Conservation (phyloP, 2,329 filamentous ascomycete genomes). For the Chaetomium sp. region DNA sequence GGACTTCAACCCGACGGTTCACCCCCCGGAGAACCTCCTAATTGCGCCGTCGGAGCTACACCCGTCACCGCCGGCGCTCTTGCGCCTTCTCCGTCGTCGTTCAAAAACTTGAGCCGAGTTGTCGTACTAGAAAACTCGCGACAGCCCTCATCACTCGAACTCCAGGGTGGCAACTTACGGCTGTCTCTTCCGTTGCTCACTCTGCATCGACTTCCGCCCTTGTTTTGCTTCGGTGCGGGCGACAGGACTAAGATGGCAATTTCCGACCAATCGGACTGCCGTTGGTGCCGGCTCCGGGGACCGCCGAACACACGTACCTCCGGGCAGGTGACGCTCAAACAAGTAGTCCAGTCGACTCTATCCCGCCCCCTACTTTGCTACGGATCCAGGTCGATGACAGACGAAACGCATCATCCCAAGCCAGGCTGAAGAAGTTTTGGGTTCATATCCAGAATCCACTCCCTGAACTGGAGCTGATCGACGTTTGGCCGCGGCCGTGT, state of each 20-base stretch:
- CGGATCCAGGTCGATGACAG: conserved; percentile 5
- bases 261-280: no score
- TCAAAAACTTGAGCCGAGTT: conserved; percentile 2
- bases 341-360: no score
- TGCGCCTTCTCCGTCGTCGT: conserved; percentile 3
- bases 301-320: no score
- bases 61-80: neutral
- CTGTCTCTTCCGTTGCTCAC: neutral
- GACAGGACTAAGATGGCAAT: neutral
- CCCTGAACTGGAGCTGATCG: conserved; percentile 1
- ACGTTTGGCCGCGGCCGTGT: neutral
- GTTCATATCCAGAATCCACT: conserved; percentile 9
- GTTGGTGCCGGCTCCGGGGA: no score
- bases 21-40: no score
- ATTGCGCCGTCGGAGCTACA: neutral
- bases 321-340: no score
- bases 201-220: neutral
- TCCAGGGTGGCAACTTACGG: conserved; percentile 1
- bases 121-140: neutral
- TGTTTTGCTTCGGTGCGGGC: conserved; percentile 7
- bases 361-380: neutral
- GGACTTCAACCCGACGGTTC: neutral
- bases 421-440: neutral
- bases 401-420: neutral
- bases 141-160: neutral